These are phyloP conservation scores for Graphium sp. DNA, from an alignment of 2,329 filamentous ascomycete species.

Conservation along the genomic window DNA sequence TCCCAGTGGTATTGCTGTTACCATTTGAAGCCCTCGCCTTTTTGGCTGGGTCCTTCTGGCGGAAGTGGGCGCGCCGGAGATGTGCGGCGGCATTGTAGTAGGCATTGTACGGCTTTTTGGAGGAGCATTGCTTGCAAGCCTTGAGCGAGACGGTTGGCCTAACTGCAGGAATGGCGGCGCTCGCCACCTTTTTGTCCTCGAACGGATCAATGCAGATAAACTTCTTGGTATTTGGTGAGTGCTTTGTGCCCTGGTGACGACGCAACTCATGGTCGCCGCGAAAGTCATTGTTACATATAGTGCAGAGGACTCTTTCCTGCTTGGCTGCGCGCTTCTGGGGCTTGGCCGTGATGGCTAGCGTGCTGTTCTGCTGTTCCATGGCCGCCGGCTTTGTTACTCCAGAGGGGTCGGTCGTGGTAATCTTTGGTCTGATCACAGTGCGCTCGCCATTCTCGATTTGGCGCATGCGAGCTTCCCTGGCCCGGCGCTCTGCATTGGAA, in stretches of 20 bases:
- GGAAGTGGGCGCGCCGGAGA: slow-evolving; percentile 76
- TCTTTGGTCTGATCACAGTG: slow-evolving; percentile 27
- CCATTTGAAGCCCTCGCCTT: no score
- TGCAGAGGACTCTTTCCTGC: slow-evolving; percentile 56
- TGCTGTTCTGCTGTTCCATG: slow-evolving; percentile 19
- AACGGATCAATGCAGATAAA: slow-evolving; percentile 41
- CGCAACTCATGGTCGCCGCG: slow-evolving; percentile 72
- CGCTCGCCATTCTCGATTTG: slow-evolving; percentile 24
- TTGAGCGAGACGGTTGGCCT: slow-evolving; percentile 33
- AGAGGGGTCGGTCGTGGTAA: not conserved
- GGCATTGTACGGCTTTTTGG: slow-evolving; percentile 65
- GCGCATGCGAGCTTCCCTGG: slow-evolving; percentile 27
- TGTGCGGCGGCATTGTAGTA: slow-evolving; percentile 95
- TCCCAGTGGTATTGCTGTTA: no score
- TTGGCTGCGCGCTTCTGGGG: slow-evolving; percentile 44
- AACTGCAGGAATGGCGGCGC: not conserved
- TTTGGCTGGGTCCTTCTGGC: slow-evolving; percentile 37
- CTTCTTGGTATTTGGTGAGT: slow-evolving; percentile 37
- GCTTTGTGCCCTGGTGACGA: slow-evolving; percentile 49
- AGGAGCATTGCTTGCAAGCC: slow-evolving; percentile 70
- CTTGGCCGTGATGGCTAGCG: not conserved
- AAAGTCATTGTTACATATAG: slow-evolving; percentile 60
- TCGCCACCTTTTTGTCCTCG: no score
- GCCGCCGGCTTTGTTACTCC: slow-evolving; percentile 1
- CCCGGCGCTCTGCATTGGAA: slow-evolving; percentile 25